Base-by-base conservation (phyloP, 129 eudicot genomes). In the Rutidosis leptorrhynchoides region DNA sequence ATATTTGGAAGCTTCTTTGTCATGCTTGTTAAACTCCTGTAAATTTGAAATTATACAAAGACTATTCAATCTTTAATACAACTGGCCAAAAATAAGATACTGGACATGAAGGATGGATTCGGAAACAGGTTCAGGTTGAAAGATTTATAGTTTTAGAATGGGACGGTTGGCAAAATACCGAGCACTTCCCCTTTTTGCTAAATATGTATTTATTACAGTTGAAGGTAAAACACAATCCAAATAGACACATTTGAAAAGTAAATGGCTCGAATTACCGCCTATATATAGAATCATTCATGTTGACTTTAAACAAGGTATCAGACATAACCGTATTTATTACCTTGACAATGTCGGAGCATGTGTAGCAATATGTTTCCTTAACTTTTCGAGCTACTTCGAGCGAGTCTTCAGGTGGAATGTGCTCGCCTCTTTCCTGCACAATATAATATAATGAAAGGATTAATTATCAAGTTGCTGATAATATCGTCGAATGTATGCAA, bases 1-100 rank as follows among this genome's bases (percentile, higher is more conserved):
- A 80, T 89, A 94, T 62, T 89, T 89, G 25, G 79, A 59, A 43
- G 97, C 95, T 82, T 89, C 96, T 83, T 76, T 94, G 83, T 94
- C 99, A 81, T 94, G 97, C 77, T 94, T 94, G 77, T 94, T 94
- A 69, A 68, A 94, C 92, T 89, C 99, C 99, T 94, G 61, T 15
- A 40, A 40, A 5, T 40, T 40, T 66, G 61, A n/a, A 64, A 58
- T 58, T 4, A 15, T 7, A 26, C 1, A 56, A 9, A 67, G 5
- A 15, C 12, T 35, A 1, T 35, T 35, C 0, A 40, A 40, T 12
- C 3, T 40, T 40, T 40, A 16, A 4, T 2, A 40, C n/a, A 2
- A 40, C 3, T 40, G 46, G 46, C 46, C 46, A 40, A 40, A 10
- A 40, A 12, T 40, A 40, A 2, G 46, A 40, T 40, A 3, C 3